These are phyloP conservation scores for Mycena capillaripes DNA, from an alignment of 768 basidiomycete species.

Conservation along the genomic window DNA sequence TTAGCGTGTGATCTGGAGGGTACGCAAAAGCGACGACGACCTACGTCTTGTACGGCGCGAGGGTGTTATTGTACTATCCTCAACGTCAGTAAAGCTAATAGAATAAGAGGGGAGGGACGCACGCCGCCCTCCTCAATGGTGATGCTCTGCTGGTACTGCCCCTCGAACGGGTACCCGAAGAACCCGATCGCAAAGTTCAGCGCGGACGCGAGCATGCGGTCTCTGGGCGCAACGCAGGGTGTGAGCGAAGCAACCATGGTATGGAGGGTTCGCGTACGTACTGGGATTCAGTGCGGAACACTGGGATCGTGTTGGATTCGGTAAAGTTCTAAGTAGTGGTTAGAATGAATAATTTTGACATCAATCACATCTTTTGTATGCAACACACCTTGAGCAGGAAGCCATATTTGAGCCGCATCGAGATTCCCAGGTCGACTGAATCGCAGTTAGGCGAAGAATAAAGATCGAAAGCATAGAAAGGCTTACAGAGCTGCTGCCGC, in stretches of 20 bases:
- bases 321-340: constrained; percentile 66
- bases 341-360: no score
- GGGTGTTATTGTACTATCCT: constrained; percentile 82
- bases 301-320: constrained; percentile 71
- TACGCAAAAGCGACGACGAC: no score
- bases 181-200: constrained; percentile 81
- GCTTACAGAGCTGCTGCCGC: constrained; percentile 85
- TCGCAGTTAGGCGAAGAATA: not conserved
- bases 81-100: not conserved
- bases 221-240: constrained; percentile 51
- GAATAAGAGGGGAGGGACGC: constrained; percentile 41
- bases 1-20: no score
- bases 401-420: constrained; percentile 84
- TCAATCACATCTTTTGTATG: no score
- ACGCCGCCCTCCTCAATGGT: constrained; percentile 76
- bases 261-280: constrained; percentile 43
- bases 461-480: not conserved
- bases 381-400: constrained; percentile 75
- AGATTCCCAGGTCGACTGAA: constrained; percentile 75
- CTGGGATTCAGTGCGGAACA: constrained; percentile 87
- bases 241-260: no score
- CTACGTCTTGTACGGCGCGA: constrained; percentile 87
- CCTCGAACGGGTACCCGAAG: constrained; percentile 81
- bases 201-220: constrained; percentile 80
- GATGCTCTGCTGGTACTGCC: constrained; percentile 82